phyloP scores from a whole-genome alignment of 1,139 yeast genomes.

The Suhomyces bribrorum region DNA sequence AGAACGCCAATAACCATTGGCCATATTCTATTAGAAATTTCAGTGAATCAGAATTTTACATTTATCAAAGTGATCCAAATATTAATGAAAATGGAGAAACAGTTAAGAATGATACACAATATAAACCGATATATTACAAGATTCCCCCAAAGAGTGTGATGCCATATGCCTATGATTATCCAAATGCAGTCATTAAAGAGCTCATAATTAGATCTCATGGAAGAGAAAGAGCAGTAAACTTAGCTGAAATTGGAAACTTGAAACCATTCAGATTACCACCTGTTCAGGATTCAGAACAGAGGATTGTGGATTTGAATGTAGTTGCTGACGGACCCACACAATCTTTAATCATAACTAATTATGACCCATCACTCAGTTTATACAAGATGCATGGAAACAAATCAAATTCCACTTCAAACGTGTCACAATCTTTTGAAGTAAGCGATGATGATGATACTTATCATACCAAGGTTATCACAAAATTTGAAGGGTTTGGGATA shows the following conservation, averaged over 20 bases:
- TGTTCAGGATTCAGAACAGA: slow-evolving; percentile 41
- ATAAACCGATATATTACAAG: slow-evolving; percentile 72
- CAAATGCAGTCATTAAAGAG: slow-evolving; percentile 85
- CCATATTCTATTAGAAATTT: slow-evolving; percentile 91
- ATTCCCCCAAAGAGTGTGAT: slow-evolving; percentile 90
- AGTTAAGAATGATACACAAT: slow-evolving; percentile 48
- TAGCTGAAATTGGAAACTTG: slow-evolving; percentile 90
- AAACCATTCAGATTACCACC: slow-evolving; percentile 80
- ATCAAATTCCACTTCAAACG: slow-evolving; percentile 26
- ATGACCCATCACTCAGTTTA: slow-evolving; percentile 74
- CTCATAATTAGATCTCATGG: slow-evolving; percentile 71
- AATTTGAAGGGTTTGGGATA: slow-evolving; percentile 86
- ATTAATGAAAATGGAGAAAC: slow-evolving; percentile 71
- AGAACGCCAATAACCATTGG: slow-evolving; percentile 79
- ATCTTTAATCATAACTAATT: slow-evolving; percentile 78
- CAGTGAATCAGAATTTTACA: slow-evolving; percentile 78
- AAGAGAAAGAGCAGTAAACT: slow-evolving; percentile 73
- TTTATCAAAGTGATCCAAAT: slow-evolving; percentile 85
- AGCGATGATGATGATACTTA: slow-evolving; percentile 70
- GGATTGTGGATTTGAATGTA: slow-evolving; percentile 81
- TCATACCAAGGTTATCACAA: slow-evolving; percentile 58
- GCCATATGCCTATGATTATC: slow-evolving; percentile 99
- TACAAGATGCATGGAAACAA: slow-evolving; percentile 54
- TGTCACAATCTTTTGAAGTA: slow-evolving; percentile 56
- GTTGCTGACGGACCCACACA: slow-evolving; percentile 97